These are phyloP conservation scores for Acacia concinna DNA, from an alignment of 331 rosid genomes.

Conservation along the genomic window DNA sequence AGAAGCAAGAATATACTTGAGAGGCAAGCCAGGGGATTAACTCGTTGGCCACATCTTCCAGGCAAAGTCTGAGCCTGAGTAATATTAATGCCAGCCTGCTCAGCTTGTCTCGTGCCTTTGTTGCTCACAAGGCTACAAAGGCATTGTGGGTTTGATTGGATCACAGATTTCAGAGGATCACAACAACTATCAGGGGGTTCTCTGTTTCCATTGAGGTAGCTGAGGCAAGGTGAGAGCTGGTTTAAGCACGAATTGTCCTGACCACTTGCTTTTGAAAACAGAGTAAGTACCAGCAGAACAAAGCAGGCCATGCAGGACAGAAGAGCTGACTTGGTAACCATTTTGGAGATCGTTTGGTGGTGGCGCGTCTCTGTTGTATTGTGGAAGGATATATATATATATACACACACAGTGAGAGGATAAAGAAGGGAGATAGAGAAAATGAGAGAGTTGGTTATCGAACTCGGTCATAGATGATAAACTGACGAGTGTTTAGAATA, in stretches of 20 bases:
- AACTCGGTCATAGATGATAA: constrained; percentile 29
- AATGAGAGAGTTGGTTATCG: constrained; percentile 40
- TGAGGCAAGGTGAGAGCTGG: constrained; percentile 53
- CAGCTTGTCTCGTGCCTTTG: constrained; percentile 47
- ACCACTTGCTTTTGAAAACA: constrained; percentile 27
- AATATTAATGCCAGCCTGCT: constrained; percentile 54
- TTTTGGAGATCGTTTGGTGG: not conserved
- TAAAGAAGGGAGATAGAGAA: constrained; percentile 9
- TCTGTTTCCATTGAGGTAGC: constrained; percentile 51
- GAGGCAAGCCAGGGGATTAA: constrained; percentile 51
- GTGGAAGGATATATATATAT: not conserved
- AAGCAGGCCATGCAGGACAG: constrained; percentile 23
- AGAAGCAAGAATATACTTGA: constrained; percentile 32
- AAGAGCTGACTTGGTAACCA: constrained; percentile 16
- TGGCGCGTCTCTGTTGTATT: not conserved
- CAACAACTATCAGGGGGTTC: constrained; percentile 62
- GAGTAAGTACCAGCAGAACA: not conserved
- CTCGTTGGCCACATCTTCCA: constrained; percentile 41
- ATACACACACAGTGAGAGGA: not conserved
- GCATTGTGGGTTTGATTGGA: constrained; percentile 49
- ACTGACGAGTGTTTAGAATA: constrained; percentile 24
- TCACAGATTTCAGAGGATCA: constrained; percentile 51
- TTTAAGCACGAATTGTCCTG: constrained; percentile 48
- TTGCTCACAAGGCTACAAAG: constrained; percentile 55
- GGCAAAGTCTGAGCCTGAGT: constrained; percentile 49